Conservation (phyloP, 805 yeast species). For the Lachancea meyersii region DNA sequence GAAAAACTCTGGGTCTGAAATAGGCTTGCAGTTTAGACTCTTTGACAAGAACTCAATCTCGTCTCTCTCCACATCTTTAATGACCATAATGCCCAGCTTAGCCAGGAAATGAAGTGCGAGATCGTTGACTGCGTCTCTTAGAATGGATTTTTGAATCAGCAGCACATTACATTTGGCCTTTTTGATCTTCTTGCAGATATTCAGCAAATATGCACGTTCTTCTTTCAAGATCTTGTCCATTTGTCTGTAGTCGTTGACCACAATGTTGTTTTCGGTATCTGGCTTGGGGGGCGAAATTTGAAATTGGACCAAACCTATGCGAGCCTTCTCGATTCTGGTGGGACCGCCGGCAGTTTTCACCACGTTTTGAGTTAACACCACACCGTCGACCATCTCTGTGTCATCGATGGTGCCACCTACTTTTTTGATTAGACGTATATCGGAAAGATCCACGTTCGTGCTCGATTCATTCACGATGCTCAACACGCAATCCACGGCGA, state of each 20-base stretch:
- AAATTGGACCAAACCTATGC: constrained; percentile 83
- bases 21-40: constrained; percentile 89
- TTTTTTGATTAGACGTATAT: constrained; percentile 85
- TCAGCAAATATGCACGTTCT: constrained; percentile 91
- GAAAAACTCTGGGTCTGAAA: constrained; percentile 90
- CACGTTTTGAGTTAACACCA: constrained; percentile 85
- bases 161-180: constrained; percentile 94
- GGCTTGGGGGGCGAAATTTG: constrained; percentile 96
- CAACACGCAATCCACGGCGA: constrained; percentile 89
- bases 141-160: constrained; percentile 84
- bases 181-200: constrained; percentile 92
- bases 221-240: constrained; percentile 98
- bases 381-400: constrained; percentile 88
- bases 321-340: constrained; percentile 86
- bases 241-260: constrained; percentile 95
- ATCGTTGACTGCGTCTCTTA: constrained; percentile 92
- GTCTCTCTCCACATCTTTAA: constrained; percentile 92
- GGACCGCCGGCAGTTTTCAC: constrained; percentile 94
- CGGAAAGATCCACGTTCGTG: constrained; percentile 73
- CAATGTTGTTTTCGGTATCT: constrained; percentile 95
- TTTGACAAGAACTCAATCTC: constrained; percentile 84
- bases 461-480: constrained; percentile 59
- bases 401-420: constrained; percentile 98
- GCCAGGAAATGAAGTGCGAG: constrained; percentile 91
- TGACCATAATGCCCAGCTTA: constrained; percentile 87